Base-by-base conservation (phyloP, 768 basidiomycete species). In the Mycena albidolilacea region DNA sequence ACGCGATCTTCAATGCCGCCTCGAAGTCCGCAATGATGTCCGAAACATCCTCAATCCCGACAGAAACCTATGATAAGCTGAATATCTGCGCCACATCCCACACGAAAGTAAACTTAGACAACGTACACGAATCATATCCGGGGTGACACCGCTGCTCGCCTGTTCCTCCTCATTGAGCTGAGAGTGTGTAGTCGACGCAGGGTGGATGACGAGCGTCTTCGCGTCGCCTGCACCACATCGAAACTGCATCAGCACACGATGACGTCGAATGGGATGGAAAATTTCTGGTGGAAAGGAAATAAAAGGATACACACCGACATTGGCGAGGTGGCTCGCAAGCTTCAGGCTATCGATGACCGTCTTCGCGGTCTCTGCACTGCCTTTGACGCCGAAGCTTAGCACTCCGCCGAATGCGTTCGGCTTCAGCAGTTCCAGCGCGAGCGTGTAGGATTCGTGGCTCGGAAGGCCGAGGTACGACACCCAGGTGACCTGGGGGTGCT, bases 171-270 rank as follows among this genome's bases (percentile, higher is more conserved):
- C 82, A 0, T 85, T 86, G 60, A 95, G 84, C 80, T 95, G 93
- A 48, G 90, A 85, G 77, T 96, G 94, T 0, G 94, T 95, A 30
- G 95, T 95, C 30, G 89, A 88, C 6, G 91, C 92, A 1, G 94
- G 93, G 77, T 93, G 92, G 70, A 95, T 93, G 50, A 93, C 91
- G 17, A 95, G 87, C 8, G 92, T 94, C 82, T 95, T 94, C n/a
- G 92, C 90, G 71, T 93, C 91, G 37, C 90, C 89, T 86, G 70
- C 30, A 11, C 11, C 43, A 30, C 30, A 30, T 30, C 30, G 30
- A 30, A 30, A 30, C 30, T 30, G 30, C 30, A 30, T 30, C 30
- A 30, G 30, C 30, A 30, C 30, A 30, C 30, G n/a, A n/a, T n/a
- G 30, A 30, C 30, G 3, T 30, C 30, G 30, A 30, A 30, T 30